phyloP scores from a whole-genome alignment of 2,329 filamentous ascomycete species.

The Ophidiomyces ophidiicola region DNA sequence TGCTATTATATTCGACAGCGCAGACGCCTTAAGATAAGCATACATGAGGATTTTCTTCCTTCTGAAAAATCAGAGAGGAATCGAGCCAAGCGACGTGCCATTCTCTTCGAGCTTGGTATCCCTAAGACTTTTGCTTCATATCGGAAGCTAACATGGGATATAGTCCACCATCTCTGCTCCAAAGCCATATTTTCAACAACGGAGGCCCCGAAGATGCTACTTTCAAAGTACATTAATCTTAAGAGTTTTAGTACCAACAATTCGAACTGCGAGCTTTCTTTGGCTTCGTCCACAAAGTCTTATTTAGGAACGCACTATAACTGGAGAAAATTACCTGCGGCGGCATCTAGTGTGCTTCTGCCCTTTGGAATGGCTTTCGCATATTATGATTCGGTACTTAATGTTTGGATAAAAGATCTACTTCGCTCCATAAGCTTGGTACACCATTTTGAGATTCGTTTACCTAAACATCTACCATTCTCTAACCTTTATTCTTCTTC shows the following conservation, averaged over 20 bases:
- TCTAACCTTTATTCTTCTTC: slow-evolving; percentile 3
- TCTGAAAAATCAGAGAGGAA: slow-evolving; percentile 11
- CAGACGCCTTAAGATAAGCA: slow-evolving; percentile 32
- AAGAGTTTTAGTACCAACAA: background rate
- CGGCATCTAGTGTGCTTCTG: background rate
- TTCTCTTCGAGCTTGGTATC: slow-evolving; percentile 42
- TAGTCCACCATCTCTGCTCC: slow-evolving; percentile 25
- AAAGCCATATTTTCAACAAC: background rate
- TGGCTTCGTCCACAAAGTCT: slow-evolving; percentile 3
- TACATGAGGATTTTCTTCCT: slow-evolving; percentile 43
- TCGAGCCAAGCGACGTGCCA: slow-evolving; percentile 26
- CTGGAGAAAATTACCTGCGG: background rate
- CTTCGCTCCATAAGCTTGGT: background rate
- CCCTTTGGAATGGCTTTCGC: background rate
- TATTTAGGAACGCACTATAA: slow-evolving; percentile 4
- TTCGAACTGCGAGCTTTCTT: background rate
- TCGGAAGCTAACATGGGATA: slow-evolving; percentile 41
- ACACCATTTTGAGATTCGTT: background rate
- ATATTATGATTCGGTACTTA: background rate
- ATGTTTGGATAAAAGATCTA: slow-evolving; percentile 4
- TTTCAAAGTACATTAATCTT: background rate
- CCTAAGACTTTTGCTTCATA: slow-evolving; percentile 39
- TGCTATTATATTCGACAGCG: slow-evolving; percentile 30
- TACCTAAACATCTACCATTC: slow-evolving; percentile 2
- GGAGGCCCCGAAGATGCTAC: background rate